Percentiles rank a stretch among this genome's conserved stretches.
These are phyloP conservation scores for Fistulifera solaris DNA, from an alignment of 108 stramenopile genomes.

Conservation along the genomic window DNA sequence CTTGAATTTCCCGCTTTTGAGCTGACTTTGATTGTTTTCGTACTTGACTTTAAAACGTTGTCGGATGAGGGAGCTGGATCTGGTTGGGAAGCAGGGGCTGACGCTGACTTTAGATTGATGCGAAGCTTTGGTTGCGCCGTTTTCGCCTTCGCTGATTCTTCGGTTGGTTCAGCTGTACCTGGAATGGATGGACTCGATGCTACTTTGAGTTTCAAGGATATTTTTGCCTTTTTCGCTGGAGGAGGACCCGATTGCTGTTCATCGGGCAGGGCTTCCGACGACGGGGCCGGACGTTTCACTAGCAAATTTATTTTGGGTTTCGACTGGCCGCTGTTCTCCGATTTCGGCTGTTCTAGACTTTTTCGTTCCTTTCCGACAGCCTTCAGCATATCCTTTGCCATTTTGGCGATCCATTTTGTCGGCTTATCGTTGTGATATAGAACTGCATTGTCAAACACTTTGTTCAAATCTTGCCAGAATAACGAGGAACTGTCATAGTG, in stretches of 20 bases:
- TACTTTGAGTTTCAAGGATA: constrained; percentile 16
- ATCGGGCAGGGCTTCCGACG: background rate
- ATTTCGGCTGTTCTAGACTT: constrained; percentile 28
- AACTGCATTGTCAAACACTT: constrained; percentile 64
- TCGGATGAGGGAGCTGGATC: constrained; percentile 15
- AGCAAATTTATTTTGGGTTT: constrained; percentile 5
- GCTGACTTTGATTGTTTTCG: constrained; percentile 11
- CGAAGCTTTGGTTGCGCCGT: constrained; percentile 17
- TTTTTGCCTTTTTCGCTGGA: background rate
- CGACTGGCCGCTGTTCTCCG: constrained; percentile 4
- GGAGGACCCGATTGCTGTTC: constrained; percentile 1
- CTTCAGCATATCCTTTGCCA: constrained; percentile 60
- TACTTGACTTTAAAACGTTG: constrained; percentile 4
- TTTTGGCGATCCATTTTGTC: constrained; percentile 48
- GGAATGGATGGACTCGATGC: background rate
- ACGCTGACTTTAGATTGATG: background rate
- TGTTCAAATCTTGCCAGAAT: constrained; percentile 32
- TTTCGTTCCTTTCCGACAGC: constrained; percentile 42
- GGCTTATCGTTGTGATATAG: constrained; percentile 43
- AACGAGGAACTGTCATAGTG: constrained; percentile 29
- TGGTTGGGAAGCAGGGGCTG: constrained; percentile 1
- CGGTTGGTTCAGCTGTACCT: background rate
- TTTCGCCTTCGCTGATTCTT: constrained; percentile 9
- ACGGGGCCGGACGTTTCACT: constrained; percentile 1
- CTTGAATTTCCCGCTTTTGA: background rate